These are phyloP conservation scores for Chloris gayana DNA, from an alignment of 176 grass and related monocot species.

Conservation along the genomic window DNA sequence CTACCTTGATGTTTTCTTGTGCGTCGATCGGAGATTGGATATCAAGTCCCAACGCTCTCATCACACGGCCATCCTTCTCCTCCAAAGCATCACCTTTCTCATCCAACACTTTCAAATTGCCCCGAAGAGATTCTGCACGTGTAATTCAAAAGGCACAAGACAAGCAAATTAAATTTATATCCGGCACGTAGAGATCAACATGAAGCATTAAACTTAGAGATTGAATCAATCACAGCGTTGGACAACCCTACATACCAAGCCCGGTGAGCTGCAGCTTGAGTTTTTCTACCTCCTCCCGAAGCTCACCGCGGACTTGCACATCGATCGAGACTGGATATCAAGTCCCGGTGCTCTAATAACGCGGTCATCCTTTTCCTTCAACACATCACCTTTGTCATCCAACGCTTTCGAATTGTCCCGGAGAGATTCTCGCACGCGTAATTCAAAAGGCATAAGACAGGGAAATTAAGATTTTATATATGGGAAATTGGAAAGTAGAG, in stretches of 20 bases:
- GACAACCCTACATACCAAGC: constrained; percentile 42
- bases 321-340: constrained; percentile 51
- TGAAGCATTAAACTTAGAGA: not conserved
- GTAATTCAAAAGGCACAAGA: not conserved
- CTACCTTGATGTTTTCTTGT: constrained; percentile 45
- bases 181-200: not conserved
- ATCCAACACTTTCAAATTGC: constrained; percentile 27
- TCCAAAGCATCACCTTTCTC: constrained; percentile 28
- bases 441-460: not conserved
- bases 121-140: constrained; percentile 37
- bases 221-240: not conserved
- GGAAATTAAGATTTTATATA: not conserved
- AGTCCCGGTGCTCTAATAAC: constrained; percentile 40
- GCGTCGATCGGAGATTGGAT: constrained; percentile 51
- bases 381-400: constrained; percentile 30
- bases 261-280: constrained; percentile 44
- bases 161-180: not conserved
- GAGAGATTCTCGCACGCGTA: constrained; percentile 32
- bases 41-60: constrained; percentile 43
- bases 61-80: constrained; percentile 14
- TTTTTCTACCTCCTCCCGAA: constrained; percentile 45
- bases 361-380: constrained; percentile 12
- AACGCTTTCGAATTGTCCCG: constrained; percentile 31
- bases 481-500: not conserved
- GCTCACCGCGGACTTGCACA: constrained; percentile 23